phyloP scores from a whole-genome alignment of 192 early-diverging fungal genomes.

The Lobosporangium transversale region DNA sequence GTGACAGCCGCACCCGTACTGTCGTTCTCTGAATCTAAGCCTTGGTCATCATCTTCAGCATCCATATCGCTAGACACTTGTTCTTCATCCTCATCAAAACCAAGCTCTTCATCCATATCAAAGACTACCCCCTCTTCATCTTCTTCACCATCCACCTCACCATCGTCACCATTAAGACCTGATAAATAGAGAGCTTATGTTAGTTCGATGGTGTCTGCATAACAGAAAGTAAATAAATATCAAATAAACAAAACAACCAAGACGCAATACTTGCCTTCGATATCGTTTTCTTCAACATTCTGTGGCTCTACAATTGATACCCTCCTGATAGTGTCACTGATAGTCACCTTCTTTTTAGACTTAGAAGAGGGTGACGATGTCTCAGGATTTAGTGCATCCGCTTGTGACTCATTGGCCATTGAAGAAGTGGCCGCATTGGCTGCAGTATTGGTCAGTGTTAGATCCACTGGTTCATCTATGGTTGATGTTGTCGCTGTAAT shows the following conservation, averaged over 20 bases:
- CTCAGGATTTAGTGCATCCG: slow-evolving; percentile 6
- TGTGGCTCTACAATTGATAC: slow-evolving; percentile 37
- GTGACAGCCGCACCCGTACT: background rate
- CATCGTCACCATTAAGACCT: slow-evolving; percentile 3
- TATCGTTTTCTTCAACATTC: background rate
- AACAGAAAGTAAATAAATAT: background rate
- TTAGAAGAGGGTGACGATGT: slow-evolving; percentile 18
- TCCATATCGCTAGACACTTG: background rate
- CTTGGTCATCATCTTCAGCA: slow-evolving; percentile 15
- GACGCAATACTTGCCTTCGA: background rate
- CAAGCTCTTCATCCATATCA: slow-evolving; percentile 47
- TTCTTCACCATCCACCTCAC: slow-evolving; percentile 7
- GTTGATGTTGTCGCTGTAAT: too few species aligned
- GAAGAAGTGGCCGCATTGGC: slow-evolving; percentile 18
- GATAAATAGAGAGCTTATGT: too few species aligned
- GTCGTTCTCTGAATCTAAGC: slow-evolving; percentile 12
- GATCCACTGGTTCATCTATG: background rate
- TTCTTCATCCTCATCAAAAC: slow-evolving; percentile 21
- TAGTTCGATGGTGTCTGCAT: too few species aligned
- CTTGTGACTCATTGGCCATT: background rate
- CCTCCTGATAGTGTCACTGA: slow-evolving; percentile 15
- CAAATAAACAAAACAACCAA: background rate
- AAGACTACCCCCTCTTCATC: slow-evolving; percentile 43
- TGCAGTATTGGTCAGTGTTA: slow-evolving; percentile 20
- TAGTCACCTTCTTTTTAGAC: slow-evolving; percentile 50